These are phyloP conservation scores for Epipyxis sp. DNA, from an alignment of 108 stramenopile genomes.

Conservation along the genomic window DNA sequence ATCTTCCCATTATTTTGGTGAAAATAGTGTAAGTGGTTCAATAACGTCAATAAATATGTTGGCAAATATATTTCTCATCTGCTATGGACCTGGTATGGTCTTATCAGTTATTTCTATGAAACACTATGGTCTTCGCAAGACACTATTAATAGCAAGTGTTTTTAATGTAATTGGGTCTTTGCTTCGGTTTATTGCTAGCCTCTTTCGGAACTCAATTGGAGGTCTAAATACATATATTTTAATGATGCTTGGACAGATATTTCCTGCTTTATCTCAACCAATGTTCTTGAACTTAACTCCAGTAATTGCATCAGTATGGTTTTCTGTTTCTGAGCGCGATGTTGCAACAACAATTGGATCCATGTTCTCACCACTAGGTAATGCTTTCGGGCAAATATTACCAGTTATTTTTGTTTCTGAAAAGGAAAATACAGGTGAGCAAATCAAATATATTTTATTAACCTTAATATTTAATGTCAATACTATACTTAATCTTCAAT, in stretches of 20 bases:
- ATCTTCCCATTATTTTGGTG: neutral
- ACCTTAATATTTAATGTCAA: too few relatives aligned
- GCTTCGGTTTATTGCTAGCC: constrained; percentile 28
- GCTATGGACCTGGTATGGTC: constrained; percentile 42
- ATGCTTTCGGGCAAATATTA: constrained; percentile 45
- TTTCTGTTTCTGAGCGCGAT: constrained; percentile 42
- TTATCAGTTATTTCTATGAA: neutral
- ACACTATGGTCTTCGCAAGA: neutral
- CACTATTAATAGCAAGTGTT: constrained; percentile 12
- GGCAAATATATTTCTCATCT: constrained; percentile 33
- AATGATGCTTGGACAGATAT: constrained; percentile 38
- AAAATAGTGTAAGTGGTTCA: constrained; percentile 2
- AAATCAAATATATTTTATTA: too few relatives aligned
- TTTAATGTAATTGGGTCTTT: constrained; percentile 13
- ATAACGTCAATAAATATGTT: constrained; percentile 34
- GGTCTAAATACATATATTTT: constrained; percentile 13
- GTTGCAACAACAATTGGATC: constrained; percentile 41
- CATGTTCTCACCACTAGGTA: constrained; percentile 43
- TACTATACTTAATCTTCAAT: too few relatives aligned
- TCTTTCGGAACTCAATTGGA: neutral
- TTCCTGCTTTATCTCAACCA: constrained; percentile 51
- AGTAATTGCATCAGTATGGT: constrained; percentile 42
- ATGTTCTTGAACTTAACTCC: constrained; percentile 43
- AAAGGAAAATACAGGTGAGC: neutral
- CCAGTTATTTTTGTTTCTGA: constrained; percentile 36